Conservation (phyloP, 2,329 filamentous ascomycete genomes). For the Bipolaris gigantea region DNA sequence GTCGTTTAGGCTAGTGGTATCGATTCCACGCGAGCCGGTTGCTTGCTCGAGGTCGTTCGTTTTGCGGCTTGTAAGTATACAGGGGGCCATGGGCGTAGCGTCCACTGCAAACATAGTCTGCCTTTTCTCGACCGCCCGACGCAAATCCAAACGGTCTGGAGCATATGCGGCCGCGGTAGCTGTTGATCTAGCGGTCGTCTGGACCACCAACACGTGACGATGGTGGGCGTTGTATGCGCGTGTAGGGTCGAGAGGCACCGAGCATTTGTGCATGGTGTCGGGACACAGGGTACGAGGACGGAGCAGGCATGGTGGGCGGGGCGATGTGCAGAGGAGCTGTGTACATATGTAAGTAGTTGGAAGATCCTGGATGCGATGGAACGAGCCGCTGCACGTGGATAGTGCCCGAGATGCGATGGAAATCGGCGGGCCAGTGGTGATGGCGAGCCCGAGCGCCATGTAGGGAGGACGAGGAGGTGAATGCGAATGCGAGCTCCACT, state of each 20-base stretch:
- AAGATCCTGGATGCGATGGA: not conserved
- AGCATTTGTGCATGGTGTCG: no score
- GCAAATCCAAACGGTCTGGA: not conserved
- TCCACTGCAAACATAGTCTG: not conserved
- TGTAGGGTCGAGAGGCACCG: no score
- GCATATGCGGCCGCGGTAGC: not conserved
- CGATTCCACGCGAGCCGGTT: not conserved
- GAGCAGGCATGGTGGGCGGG: not conserved
- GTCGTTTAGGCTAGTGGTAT: not conserved
- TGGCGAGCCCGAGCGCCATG: not conserved
- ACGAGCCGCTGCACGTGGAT: not conserved
- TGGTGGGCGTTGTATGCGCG: no score
- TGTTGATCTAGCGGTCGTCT: no score
- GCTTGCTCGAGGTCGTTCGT: not conserved
- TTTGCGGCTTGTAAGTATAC: not conserved
- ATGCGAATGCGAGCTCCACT: slow-evolving; percentile 19
- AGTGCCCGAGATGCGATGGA: not conserved
- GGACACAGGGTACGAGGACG: not conserved
- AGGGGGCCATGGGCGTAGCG: not conserved
- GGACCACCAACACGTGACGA: no score
- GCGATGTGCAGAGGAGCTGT: not conserved
- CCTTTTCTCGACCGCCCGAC: not conserved
- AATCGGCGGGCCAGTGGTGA: not conserved
- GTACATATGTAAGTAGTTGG: no score
- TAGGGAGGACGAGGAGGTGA: not conserved